phyloP scores from a whole-genome alignment of 306 rosid genomes.

The Lathyrus sativus region DNA sequence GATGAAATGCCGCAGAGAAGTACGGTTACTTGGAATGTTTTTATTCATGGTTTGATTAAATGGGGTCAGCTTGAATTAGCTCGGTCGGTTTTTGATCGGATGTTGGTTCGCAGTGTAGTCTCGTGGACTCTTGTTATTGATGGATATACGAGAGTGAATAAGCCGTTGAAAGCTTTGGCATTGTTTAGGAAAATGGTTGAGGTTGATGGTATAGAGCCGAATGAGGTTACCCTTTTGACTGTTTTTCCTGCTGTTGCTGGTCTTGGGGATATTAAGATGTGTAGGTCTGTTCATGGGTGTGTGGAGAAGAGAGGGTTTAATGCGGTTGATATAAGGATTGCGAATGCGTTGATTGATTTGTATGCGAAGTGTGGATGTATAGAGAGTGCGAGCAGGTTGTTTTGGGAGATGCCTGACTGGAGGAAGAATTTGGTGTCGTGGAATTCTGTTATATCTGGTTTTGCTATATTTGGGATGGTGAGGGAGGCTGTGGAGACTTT shows the following conservation, averaged over 20 bases:
- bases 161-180: constrained; percentile 51
- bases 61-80: constrained; percentile 64
- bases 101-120: constrained; percentile 60
- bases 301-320: constrained; percentile 71
- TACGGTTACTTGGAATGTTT: constrained; percentile 70
- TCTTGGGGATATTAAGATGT: constrained; percentile 58
- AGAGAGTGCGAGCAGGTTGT: constrained; percentile 50
- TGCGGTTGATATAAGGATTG: constrained; percentile 52
- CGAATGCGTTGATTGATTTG: constrained; percentile 63
- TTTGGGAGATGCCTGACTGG: constrained; percentile 50
- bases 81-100: constrained; percentile 50
- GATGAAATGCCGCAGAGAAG: constrained; percentile 56
- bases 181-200: constrained; percentile 62
- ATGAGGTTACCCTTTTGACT: constrained; percentile 61
- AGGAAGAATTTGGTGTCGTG: constrained; percentile 69
- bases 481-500: constrained; percentile 57
- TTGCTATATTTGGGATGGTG: constrained; percentile 71
- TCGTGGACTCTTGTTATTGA: constrained; percentile 79
- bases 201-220: constrained; percentile 53
- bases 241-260: constrained; percentile 61
- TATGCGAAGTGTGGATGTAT: constrained; percentile 84
- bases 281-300: constrained; percentile 63
- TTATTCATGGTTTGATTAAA: constrained; percentile 57
- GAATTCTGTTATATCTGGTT: constrained; percentile 66
- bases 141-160: constrained; percentile 52